phyloP scores from a whole-genome alignment of 495 filamentous ascomycete genomes.

The Pyrenopolyporus hunteri region DNA sequence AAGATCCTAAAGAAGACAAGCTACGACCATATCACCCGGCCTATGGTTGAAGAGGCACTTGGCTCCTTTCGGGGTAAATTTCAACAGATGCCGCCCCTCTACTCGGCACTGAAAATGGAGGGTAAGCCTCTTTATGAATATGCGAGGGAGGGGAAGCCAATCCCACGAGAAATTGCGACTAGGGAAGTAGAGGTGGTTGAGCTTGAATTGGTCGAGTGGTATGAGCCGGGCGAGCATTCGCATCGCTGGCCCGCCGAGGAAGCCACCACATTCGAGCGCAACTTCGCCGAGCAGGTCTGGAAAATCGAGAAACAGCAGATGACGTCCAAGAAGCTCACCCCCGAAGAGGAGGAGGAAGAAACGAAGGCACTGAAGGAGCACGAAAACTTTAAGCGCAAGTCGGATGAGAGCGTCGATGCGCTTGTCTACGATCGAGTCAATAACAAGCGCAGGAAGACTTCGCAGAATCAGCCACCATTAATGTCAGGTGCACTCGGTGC shows the following conservation, averaged over 20 bases:
- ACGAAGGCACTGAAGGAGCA: constrained; percentile 50
- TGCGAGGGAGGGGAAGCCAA: constrained; percentile 82
- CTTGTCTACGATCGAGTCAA: constrained; percentile 50
- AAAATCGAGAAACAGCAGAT: constrained; percentile 55
- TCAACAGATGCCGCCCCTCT: constrained; percentile 89
- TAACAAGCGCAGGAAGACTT: constrained; percentile 43
- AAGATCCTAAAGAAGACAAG: constrained; percentile 75
- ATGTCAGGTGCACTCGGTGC: constrained; percentile 61
- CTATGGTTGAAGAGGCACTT: constrained; percentile 78
- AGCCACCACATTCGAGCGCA: constrained; percentile 71
- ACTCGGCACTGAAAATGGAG: constrained; percentile 87
- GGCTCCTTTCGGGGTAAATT: constrained; percentile 80
- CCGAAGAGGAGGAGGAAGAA: constrained; percentile 56
- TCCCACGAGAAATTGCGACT: constrained; percentile 82
- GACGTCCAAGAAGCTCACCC: constrained; percentile 47
- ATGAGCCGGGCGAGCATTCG: constrained; percentile 79
- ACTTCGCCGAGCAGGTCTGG: constrained; percentile 73
- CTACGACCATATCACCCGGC: constrained; percentile 78
- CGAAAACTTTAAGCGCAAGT: constrained; percentile 55
- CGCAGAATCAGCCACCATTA: constrained; percentile 43
- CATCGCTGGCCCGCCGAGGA: constrained; percentile 77
- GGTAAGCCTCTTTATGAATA: constrained; percentile 96
- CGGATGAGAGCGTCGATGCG: constrained; percentile 51
- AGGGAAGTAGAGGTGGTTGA: constrained; percentile 76
- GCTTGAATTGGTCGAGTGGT: constrained; percentile 84